Evolutionary conservation across 2,329 filamentous ascomycete genomes (phyloP).

Genomic region (Calonectria pseudoreteaudii): DNA sequence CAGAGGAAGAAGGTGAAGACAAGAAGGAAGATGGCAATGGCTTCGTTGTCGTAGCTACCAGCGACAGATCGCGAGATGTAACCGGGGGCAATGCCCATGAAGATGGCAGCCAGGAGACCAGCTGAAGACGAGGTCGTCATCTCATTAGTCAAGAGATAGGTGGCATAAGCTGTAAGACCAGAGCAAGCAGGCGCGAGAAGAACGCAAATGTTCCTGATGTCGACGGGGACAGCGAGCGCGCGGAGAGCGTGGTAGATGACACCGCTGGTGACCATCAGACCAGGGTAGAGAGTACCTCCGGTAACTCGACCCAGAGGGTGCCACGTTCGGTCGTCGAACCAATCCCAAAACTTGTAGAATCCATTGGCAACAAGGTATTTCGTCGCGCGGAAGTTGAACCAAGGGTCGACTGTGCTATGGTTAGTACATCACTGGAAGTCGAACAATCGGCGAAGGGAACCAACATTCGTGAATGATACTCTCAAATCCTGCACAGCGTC

Average conservation of each 20-base stretch:
- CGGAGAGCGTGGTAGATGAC: conserved; percentile 95
- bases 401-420: conserved; percentile 83
- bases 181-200: conserved; percentile 95
- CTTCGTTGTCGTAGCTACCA: conserved; percentile 99
- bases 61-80: conserved; percentile 99
- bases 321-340: conserved; percentile 99
- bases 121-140: conserved; percentile 97
- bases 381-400: conserved; percentile 99
- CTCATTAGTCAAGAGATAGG: conserved; percentile 96
- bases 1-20: conserved; percentile 99
- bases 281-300: conserved; percentile 97
- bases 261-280: conserved; percentile 98
- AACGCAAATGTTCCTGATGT: conserved; percentile 99
- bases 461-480: conserved; percentile 99
- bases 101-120: conserved; percentile 90
- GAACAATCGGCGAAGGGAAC: conserved; percentile 54
- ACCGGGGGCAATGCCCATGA: conserved; percentile 97
- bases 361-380: conserved; percentile 98
- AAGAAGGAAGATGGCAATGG: conserved; percentile 97
- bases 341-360: conserved; percentile 99
- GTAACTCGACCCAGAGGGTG: conserved; percentile 98
- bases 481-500: conserved; percentile 78
- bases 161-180: conserved; percentile 89
- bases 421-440: conserved; percentile 39
- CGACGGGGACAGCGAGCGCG: conserved; percentile 89